Percentiles rank a stretch among this genome's conserved stretches.
These are phyloP conservation scores for Apostasia shenzhenica DNA, from an alignment of 106 monocot species.

Conservation along the genomic window DNA sequence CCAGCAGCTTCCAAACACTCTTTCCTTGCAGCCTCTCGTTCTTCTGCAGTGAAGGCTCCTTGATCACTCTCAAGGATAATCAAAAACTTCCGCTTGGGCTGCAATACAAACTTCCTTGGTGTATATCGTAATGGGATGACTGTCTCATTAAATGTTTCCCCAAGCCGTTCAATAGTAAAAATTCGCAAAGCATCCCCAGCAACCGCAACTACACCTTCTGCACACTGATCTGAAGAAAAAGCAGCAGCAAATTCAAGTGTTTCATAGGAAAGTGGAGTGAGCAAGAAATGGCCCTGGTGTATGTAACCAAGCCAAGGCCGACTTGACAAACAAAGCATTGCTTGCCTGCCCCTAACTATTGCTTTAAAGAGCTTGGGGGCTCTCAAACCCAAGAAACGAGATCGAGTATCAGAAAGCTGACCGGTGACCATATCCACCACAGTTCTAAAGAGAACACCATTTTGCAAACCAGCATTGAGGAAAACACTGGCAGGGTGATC, in stretches of 20 bases:
- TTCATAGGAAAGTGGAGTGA: slow-evolving; percentile 87
- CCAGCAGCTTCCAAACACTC: slow-evolving; percentile 73
- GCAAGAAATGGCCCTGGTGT: slow-evolving; percentile 88
- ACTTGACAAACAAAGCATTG: slow-evolving; percentile 97
- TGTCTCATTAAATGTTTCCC: slow-evolving; percentile 94
- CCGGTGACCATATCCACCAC: slow-evolving; percentile 98
- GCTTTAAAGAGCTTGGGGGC: slow-evolving; percentile 92
- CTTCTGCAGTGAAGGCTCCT: slow-evolving; percentile 93
- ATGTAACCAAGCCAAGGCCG: slow-evolving; percentile 98
- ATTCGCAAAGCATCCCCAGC: slow-evolving; percentile 86
- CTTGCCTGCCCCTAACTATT: slow-evolving; percentile 68
- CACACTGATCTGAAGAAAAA: slow-evolving; percentile 97
- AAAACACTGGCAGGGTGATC: slow-evolving; percentile 94
- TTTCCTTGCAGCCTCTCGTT: slow-evolving; percentile 80
- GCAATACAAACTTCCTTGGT: slow-evolving; percentile 82
- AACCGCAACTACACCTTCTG: slow-evolving; percentile 96
- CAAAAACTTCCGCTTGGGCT: slow-evolving; percentile 65
- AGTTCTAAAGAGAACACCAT: slow-evolving; percentile 93
- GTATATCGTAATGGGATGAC: slow-evolving; percentile 83
- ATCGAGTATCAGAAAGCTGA: slow-evolving; percentile 86
- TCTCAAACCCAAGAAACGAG: slow-evolving; percentile 84
- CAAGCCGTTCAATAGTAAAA: slow-evolving; percentile 89
- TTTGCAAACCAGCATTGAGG: slow-evolving; percentile 96
- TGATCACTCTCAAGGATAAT: slow-evolving; percentile 92
- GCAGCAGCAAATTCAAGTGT: slow-evolving; percentile 93